Evolutionary conservation across 495 filamentous ascomycete species (phyloP).

Genomic region (Penicillium bialowiezense): DNA sequence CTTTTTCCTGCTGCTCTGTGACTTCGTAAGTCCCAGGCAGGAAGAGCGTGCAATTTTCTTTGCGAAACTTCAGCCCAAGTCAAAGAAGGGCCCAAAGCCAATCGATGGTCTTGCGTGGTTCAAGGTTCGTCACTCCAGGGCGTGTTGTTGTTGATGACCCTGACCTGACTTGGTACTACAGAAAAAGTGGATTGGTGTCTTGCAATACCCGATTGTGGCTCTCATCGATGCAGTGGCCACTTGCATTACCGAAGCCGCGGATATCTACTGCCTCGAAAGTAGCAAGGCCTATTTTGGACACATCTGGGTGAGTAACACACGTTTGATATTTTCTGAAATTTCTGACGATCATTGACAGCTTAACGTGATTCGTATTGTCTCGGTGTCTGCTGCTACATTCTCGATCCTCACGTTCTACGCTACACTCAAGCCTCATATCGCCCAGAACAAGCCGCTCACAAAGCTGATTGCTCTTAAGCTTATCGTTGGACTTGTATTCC

Average conservation of each 20-base stretch:
- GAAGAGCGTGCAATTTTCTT: conserved; percentile 22
- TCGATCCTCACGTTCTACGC: conserved; percentile 25
- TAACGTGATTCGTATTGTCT: conserved; percentile 20
- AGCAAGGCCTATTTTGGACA: conserved; percentile 29
- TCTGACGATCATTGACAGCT: conserved; percentile 15
- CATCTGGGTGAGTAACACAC: conserved; percentile 32
- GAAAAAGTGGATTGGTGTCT: conserved; percentile 24
- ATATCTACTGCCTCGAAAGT: conserved; percentile 28
- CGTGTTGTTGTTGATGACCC: not conserved
- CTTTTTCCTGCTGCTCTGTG: conserved; percentile 34
- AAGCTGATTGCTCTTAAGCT: conserved; percentile 35
- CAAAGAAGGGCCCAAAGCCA: conserved; percentile 6
- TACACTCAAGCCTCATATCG: conserved; percentile 18
- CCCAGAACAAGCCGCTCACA: conserved; percentile 17
- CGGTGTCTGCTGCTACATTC: conserved; percentile 22
- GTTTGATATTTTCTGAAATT: not conserved
- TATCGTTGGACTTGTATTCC: conserved; percentile 28
- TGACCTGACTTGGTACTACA: not conserved
- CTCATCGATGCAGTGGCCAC: conserved; percentile 26
- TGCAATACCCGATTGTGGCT: conserved; percentile 30
- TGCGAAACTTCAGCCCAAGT: conserved; percentile 11
- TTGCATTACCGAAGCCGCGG: conserved; percentile 27
- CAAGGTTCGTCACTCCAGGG: conserved; percentile 8
- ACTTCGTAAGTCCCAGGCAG: conserved; percentile 26
- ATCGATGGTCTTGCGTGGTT: conserved; percentile 18